Percentiles rank a stretch among this genome's conserved stretches.
Evolutionary conservation across 2,329 filamentous ascomycete species (phyloP).

Genomic region (Chaetomiaceae sp.): DNA sequence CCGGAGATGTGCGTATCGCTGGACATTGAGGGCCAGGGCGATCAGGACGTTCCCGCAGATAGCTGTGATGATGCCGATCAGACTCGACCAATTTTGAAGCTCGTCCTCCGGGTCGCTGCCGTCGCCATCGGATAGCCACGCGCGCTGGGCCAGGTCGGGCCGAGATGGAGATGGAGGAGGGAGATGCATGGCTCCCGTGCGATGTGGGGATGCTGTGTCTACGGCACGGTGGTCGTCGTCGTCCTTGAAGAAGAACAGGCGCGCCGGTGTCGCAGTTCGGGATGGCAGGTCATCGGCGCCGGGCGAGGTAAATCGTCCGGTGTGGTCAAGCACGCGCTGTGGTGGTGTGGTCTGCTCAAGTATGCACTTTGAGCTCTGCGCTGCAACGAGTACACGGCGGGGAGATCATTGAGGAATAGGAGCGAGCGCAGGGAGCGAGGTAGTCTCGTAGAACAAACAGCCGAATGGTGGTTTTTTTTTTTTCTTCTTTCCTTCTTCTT

Average conservation of each 20-base stretch:
- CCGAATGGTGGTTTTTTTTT: too few relatives aligned
- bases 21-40: constrained; percentile 91
- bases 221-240: constrained; percentile 12
- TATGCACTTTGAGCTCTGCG: too few relatives aligned
- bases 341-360: too few relatives aligned
- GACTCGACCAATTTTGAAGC: constrained; percentile 74
- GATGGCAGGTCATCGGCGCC: constrained; percentile 14
- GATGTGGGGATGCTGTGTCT: not conserved
- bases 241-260: constrained; percentile 11
- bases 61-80: constrained; percentile 91
- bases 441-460: too few relatives aligned
- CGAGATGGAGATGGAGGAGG: not conserved
- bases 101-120: constrained; percentile 43
- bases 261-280: constrained; percentile 13
- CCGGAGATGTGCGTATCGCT: constrained; percentile 89
- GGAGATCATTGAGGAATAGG: not conserved
- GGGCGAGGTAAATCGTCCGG: not conserved
- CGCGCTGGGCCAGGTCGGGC: constrained; percentile 2
- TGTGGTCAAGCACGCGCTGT: not conserved
- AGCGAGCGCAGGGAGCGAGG: too few relatives aligned
- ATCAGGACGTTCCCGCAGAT: constrained; percentile 92
- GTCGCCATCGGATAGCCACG: constrained; percentile 13
- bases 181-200: constrained; percentile 12
- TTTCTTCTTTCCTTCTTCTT: too few relatives aligned
- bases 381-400: not conserved